Conservation (phyloP, 2,329 filamentous ascomycete genomes). For the Arthroderma sp. region DNA sequence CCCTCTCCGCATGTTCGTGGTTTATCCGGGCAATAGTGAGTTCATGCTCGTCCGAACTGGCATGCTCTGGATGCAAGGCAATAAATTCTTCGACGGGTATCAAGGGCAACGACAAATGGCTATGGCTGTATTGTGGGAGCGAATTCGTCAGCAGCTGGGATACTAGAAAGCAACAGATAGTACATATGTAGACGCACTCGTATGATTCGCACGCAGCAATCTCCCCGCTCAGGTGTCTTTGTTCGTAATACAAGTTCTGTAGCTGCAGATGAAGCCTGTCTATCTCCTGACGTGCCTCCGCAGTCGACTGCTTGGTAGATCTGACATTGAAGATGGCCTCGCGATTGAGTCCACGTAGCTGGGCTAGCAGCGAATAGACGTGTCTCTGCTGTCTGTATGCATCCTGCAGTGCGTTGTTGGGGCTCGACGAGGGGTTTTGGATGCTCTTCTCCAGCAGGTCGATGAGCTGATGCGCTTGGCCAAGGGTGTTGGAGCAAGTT, state of each 20-base stretch:
- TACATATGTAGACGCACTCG: slow-evolving; percentile 48
- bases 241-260: slow-evolving; percentile 94
- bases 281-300: slow-evolving; percentile 79
- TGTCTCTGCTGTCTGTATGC: slow-evolving; percentile 67
- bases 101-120: slow-evolving; percentile 73
- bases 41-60: slow-evolving; percentile 60
- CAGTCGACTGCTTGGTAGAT: slow-evolving; percentile 73
- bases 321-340: slow-evolving; percentile 68
- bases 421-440: slow-evolving; percentile 31
- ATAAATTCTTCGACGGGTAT: slow-evolving; percentile 77
- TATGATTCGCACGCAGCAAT: slow-evolving; percentile 84
- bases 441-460: slow-evolving; percentile 38
- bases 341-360: slow-evolving; percentile 71
- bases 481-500: slow-evolving; percentile 59
- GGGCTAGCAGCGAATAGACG: slow-evolving; percentile 65
- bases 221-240: slow-evolving; percentile 78
- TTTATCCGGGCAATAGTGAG: slow-evolving; percentile 85
- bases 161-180: neutral
- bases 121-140: slow-evolving; percentile 50
- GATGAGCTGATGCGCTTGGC: slow-evolving; percentile 49
- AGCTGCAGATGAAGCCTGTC: slow-evolving; percentile 83
- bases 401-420: slow-evolving; percentile 43
- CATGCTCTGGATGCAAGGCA: slow-evolving; percentile 59
- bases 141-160: slow-evolving; percentile 1
- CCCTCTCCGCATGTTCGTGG: slow-evolving; percentile 73